These are phyloP conservation scores for Eleusine coracana DNA, from an alignment of 176 grass and related monocot genomes.

Conservation along the genomic window DNA sequence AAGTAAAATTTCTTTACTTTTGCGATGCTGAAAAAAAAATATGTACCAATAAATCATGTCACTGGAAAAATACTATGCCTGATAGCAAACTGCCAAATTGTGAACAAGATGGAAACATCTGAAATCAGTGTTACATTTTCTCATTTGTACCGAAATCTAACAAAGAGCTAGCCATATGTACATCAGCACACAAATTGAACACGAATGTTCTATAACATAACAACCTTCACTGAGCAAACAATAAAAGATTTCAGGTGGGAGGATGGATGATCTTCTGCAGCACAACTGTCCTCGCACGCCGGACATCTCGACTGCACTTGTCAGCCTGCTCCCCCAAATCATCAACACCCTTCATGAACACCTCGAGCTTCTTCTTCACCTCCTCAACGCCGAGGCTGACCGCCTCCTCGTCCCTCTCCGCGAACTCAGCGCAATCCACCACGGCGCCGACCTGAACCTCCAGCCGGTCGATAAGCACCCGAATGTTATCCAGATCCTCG, in stretches of 20 bases:
- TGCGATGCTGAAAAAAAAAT: background rate
- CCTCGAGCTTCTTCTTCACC: conserved; percentile 56
- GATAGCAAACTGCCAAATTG: background rate
- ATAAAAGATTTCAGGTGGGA: conserved; percentile 36
- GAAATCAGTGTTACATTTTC: background rate
- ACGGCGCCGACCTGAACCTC: conserved; percentile 46
- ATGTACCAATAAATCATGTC: background rate
- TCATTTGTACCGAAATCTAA: background rate
- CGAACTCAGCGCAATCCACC: conserved; percentile 41
- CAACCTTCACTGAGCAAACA: background rate
- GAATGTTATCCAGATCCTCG: conserved; percentile 56
- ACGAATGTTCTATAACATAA: background rate
- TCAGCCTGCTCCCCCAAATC: conserved; percentile 55
- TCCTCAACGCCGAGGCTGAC: conserved; percentile 51
- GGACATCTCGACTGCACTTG: conserved; percentile 57
- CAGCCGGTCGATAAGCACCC: conserved; percentile 47
- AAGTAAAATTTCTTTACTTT: background rate
- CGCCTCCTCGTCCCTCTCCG: conserved; percentile 43
- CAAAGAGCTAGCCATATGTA: background rate
- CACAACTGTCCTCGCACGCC: conserved; percentile 42
- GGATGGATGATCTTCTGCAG: conserved; percentile 63
- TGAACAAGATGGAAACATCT: background rate
- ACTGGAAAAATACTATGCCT: background rate
- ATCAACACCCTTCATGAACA: conserved; percentile 61
- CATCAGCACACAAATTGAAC: conserved; percentile 5